phyloP scores from a whole-genome alignment of 2,329 filamentous ascomycete species.

The Penicillium sp. region DNA sequence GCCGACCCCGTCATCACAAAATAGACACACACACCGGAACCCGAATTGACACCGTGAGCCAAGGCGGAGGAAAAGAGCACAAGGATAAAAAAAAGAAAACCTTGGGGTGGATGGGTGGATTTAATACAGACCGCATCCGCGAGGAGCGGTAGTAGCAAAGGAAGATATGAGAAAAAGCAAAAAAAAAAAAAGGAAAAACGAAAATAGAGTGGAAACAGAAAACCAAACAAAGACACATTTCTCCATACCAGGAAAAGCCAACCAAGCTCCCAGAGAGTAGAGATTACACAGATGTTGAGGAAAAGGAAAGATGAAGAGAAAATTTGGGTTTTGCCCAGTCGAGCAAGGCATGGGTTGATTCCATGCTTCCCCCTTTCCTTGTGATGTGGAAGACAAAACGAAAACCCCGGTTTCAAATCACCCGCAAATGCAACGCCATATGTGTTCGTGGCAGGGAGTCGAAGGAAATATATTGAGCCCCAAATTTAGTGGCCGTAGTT shows the following conservation, averaged over 20 bases:
- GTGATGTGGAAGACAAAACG: conserved; percentile 17
- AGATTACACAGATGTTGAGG: conserved; percentile 46
- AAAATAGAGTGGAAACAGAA: conserved; percentile 20
- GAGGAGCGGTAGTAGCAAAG: conserved; percentile 36
- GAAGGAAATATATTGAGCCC: conserved; percentile 23
- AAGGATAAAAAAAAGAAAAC: conserved; percentile 23
- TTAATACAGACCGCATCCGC: conserved; percentile 37
- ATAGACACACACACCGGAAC: conserved; percentile 22
- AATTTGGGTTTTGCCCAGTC: conserved; percentile 22
- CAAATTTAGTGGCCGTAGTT: conserved; percentile 51
- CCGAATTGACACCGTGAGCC: conserved; percentile 28
- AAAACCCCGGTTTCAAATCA: conserved; percentile 27
- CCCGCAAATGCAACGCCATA: conserved; percentile 34
- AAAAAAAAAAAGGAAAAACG: conserved; percentile 17
- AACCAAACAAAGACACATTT: conserved; percentile 19
- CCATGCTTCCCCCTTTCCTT: conserved; percentile 7
- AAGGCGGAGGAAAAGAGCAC: conserved; percentile 23
- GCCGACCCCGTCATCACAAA: conserved; percentile 24
- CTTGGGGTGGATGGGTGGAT: conserved; percentile 37
- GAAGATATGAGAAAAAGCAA: conserved; percentile 20
- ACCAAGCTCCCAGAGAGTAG: conserved; percentile 45
- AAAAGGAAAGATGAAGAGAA: conserved; percentile 31
- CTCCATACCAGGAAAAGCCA: conserved; percentile 33
- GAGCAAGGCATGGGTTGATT: conserved; percentile 13
- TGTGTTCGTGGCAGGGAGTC: conserved; percentile 30